A percentile compares a stretch with the other conserved stretches of the same genome.
These are phyloP conservation scores for Kodamaea sp. DNA, from an alignment of 1,139 yeast genomes.

Conservation along the genomic window DNA sequence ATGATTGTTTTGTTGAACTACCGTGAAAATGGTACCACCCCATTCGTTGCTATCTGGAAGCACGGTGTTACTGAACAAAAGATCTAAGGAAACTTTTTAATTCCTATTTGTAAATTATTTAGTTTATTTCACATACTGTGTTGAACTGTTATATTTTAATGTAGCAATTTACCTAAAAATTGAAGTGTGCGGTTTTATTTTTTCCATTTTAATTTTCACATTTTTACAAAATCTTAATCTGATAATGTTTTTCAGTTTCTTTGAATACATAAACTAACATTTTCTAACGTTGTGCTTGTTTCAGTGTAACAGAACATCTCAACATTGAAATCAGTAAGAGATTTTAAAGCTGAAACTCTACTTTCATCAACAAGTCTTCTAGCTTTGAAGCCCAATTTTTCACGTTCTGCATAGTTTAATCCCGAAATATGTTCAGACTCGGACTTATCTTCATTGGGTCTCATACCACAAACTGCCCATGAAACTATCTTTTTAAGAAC, in stretches of 20 bases:
- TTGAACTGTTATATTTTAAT: neutral
- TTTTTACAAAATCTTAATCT: neutral
- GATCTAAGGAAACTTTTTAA: constrained; percentile 51
- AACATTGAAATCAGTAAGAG: constrained; percentile 33
- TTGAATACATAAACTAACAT: constrained; percentile 47
- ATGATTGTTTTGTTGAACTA: constrained; percentile 97
- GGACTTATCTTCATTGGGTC: constrained; percentile 34
- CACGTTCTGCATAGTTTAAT: constrained; percentile 45
- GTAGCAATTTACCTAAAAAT: constrained; percentile 1
- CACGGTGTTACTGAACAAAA: constrained; percentile 90
- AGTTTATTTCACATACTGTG: constrained; percentile 1
- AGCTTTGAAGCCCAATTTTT: constrained; percentile 58
- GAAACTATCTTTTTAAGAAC: constrained; percentile 65
- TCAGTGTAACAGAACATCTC: constrained; percentile 59
- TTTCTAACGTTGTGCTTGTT: constrained; percentile 61
- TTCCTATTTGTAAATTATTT: neutral
- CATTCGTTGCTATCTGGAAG: constrained; percentile 97
- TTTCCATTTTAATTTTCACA: too few species aligned
- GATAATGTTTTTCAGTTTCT: neutral
- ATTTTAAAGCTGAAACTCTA: constrained; percentile 43
- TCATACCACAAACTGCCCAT: constrained; percentile 80
- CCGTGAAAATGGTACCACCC: constrained; percentile 99
- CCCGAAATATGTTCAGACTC: constrained; percentile 6
- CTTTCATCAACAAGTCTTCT: constrained; percentile 66
- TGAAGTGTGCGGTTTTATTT: neutral